These are phyloP conservation scores for Periglandula ipomoeae DNA, from an alignment of 2,329 filamentous ascomycete genomes.

Conservation along the genomic window DNA sequence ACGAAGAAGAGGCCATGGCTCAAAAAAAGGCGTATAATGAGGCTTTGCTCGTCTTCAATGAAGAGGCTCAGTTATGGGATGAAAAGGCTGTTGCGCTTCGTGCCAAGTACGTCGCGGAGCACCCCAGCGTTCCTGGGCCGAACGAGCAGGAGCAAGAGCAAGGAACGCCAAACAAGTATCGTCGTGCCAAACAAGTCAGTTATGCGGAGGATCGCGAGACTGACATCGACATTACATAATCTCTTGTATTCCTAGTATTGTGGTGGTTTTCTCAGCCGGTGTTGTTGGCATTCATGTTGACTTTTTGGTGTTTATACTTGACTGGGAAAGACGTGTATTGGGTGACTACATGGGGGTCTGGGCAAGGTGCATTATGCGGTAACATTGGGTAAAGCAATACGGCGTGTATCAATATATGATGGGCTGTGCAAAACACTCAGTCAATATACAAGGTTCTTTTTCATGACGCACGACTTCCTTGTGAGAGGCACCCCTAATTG, in stretches of 20 bases:
- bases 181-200: slow-evolving; percentile 28
- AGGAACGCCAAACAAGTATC: slow-evolving; percentile 20
- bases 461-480: not conserved
- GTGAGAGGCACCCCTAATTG: too few species aligned
- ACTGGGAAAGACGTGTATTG: not conserved
- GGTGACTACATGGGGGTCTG: not conserved
- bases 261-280: not conserved
- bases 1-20: slow-evolving; percentile 61
- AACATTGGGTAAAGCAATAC: not conserved
- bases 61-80: slow-evolving; percentile 64
- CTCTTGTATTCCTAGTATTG: not conserved
- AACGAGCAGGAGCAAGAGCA: slow-evolving; percentile 15
- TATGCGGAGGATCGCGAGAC: slow-evolving; percentile 27
- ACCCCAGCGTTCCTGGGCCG: slow-evolving; percentile 29
- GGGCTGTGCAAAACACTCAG: not conserved
- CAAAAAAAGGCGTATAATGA: slow-evolving; percentile 59
- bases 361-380: not conserved
- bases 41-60: slow-evolving; percentile 49
- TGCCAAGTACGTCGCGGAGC: slow-evolving; percentile 40
- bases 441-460: not conserved
- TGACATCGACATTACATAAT: slow-evolving; percentile 14
- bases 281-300: not conserved
- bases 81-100: slow-evolving; percentile 47
- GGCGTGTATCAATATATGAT: not conserved
- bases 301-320: not conserved